Evolutionary conservation across 1,284 basidiomycete species (phyloP), one percentile per base, ranked within the genome.

Genomic region (Trichosporon ovoides): DNA sequence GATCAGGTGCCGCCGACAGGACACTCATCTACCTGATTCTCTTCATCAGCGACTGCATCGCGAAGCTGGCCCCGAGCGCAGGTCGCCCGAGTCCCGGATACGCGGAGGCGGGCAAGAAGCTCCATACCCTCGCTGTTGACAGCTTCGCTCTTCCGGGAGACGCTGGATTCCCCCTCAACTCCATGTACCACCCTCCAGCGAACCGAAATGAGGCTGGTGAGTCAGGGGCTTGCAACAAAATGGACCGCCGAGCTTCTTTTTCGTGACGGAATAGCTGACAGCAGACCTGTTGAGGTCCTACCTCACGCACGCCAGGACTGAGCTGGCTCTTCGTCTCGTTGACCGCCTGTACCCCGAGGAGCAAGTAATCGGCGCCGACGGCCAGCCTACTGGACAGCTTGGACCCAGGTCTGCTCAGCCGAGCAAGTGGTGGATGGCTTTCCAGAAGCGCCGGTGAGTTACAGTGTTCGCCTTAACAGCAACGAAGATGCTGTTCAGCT

Each of bases 381-480:
- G 74, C 12, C 66, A 73, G 84, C 87, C 68, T 82, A 94, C 80
- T 84, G 75, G 74, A 3, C 68, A 74, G 64, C 33, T 58, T 11
- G 73, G 76, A 6, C 55, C 63, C 7, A 67, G 75, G 53, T 67
- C 72, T 28, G 57, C 64, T 58, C 91, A 88, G 73, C 93, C 96
- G 1, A 96, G 89, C 83, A 98, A 98, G 79, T 99, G 95, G 95
- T 99, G 96, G 96, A 92, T 98, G 88, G 88, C 91, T 36, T 99
- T 98, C 85, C 94, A 94, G 79, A 97, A 95, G 83, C 85, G 93
- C 59, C 67, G 77, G 75, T 77, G 48, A 38, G 55, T 51, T 3
- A 2, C 24, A 7, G 1, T 1, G n/a, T n/a, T n/a, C n/a, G n/a
- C n/a, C n/a, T n/a, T 14, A 28, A 6, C 24, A 9, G 7, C 43